phyloP scores from a whole-genome alignment of 2,329 filamentous ascomycete species.

The Lachnellula arida region DNA sequence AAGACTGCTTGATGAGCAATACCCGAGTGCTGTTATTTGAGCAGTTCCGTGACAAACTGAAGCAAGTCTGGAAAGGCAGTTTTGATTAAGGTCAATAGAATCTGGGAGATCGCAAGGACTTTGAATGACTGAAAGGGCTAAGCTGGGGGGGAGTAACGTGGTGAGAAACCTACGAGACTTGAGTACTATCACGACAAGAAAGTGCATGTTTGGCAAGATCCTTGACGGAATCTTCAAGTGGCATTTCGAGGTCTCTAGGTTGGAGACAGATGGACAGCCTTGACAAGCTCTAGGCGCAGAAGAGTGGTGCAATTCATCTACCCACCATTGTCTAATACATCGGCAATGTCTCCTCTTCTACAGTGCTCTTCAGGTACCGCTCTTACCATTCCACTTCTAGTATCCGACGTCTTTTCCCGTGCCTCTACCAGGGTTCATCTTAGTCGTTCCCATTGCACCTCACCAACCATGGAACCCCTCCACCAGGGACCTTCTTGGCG shows the following conservation, averaged over 20 bases:
- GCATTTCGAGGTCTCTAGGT: not conserved
- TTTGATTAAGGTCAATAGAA: not conserved
- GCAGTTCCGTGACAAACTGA: not conserved
- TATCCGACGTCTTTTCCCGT: too few species aligned
- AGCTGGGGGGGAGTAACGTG: not conserved
- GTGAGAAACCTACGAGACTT: not conserved
- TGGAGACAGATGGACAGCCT: not conserved
- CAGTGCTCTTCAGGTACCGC: not conserved
- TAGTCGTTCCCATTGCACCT: too few species aligned
- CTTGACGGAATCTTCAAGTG: not conserved
- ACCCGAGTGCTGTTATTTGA: not conserved
- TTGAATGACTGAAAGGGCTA: not conserved
- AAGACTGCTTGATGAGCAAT: conserved; percentile 13
- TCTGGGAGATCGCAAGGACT: not conserved
- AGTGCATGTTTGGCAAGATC: too few species aligned
- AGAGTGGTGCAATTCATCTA: not conserved
- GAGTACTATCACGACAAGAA: too few species aligned
- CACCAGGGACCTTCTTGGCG: not conserved
- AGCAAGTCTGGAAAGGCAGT: not conserved
- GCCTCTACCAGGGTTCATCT: too few species aligned
- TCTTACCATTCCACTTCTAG: not conserved
- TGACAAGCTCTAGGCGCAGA: not conserved
- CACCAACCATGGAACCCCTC: too few species aligned
- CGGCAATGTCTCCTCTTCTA: not conserved
- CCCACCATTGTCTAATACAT: not conserved